These are phyloP conservation scores for Heterobasidion parviporum DNA, from an alignment of 1,284 basidiomycete genomes.

Conservation along the genomic window DNA sequence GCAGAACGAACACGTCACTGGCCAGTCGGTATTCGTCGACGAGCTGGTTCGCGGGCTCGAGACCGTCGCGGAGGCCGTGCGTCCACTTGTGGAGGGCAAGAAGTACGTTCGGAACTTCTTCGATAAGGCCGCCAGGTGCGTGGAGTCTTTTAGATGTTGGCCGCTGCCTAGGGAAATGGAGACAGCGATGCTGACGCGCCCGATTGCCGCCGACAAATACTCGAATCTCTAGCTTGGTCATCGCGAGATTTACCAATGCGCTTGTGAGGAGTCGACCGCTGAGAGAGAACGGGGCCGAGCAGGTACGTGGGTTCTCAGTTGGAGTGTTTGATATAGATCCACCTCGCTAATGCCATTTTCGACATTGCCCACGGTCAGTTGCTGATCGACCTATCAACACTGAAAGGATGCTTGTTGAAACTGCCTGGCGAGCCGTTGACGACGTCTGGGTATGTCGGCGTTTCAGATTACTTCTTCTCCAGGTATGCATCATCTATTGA, in stretches of 20 bases:
- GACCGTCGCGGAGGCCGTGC: slow-evolving; percentile 57
- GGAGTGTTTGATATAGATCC: neutral
- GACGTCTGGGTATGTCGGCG: slow-evolving; percentile 41
- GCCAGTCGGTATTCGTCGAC: slow-evolving; percentile 72
- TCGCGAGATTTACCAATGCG: slow-evolving; percentile 81
- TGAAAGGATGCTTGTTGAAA: slow-evolving; percentile 79
- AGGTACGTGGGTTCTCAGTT: slow-evolving; percentile 39
- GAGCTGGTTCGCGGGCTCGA: slow-evolving; percentile 66
- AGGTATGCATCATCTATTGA: neutral
- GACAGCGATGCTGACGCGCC: neutral
- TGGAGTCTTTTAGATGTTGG: neutral
- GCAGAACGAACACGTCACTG: slow-evolving; percentile 71
- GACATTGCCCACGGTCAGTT: slow-evolving; percentile 40
- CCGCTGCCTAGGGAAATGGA: no score
- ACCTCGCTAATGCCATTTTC: slow-evolving; percentile 8
- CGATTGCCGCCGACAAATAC: neutral
- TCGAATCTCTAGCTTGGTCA: slow-evolving; percentile 50
- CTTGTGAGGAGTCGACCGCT: slow-evolving; percentile 85
- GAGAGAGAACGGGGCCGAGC: slow-evolving; percentile 87
- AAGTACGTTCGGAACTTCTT: slow-evolving; percentile 88
- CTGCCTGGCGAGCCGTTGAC: slow-evolving; percentile 66
- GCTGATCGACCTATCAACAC: slow-evolving; percentile 82
- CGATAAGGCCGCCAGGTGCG: slow-evolving; percentile 83
- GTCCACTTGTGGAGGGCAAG: slow-evolving; percentile 81
- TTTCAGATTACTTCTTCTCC: neutral